phyloP scores from a whole-genome alignment of 1,284 basidiomycete genomes.

The Mycena sp. region DNA sequence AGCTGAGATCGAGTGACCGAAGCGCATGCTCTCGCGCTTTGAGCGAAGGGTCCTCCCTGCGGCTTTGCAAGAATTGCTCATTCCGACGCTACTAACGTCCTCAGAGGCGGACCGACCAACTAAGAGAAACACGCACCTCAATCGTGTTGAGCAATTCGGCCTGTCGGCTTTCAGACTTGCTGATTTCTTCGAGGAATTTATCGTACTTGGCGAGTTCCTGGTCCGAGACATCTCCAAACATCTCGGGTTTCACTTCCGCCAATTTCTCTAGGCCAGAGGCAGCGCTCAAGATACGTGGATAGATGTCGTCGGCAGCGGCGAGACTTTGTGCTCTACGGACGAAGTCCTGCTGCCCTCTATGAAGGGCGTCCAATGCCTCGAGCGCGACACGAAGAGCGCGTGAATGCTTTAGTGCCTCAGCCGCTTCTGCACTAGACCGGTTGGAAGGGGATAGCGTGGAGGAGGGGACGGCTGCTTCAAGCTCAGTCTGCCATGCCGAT shows the following conservation, averaged over 20 bases:
- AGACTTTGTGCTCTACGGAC: conserved; percentile 74
- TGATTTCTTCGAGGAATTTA: conserved; percentile 72
- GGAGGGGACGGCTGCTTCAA: conserved; percentile 76
- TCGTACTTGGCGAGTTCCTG: conserved; percentile 87
- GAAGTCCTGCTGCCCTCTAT: conserved; percentile 67
- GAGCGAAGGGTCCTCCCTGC: conserved; percentile 81
- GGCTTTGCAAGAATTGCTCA: conserved; percentile 80
- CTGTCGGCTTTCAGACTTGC: conserved; percentile 69
- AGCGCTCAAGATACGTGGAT: conserved; percentile 72
- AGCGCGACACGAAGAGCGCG: conserved; percentile 80
- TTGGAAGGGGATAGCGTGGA: conserved; percentile 56
- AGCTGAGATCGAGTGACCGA: conserved; percentile 89
- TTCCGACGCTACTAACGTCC: conserved; percentile 67
- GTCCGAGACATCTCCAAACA: conserved; percentile 88
- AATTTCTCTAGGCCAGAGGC: conserved; percentile 72
- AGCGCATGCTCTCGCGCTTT: conserved; percentile 88
- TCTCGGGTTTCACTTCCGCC: conserved; percentile 80
- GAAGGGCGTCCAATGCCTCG: conserved; percentile 85
- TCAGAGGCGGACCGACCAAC: background rate
- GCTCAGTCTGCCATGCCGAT: conserved; percentile 59
- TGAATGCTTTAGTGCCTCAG: conserved; percentile 68
- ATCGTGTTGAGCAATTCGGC: conserved; percentile 73
- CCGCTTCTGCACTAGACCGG: conserved; percentile 46
- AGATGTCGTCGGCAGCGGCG: conserved; percentile 81
- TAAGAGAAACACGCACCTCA: conserved; percentile 56